These are phyloP conservation scores for Chlamydomonas sp. DNA, from an alignment of 139 green algal genomes.

Conservation along the genomic window DNA sequence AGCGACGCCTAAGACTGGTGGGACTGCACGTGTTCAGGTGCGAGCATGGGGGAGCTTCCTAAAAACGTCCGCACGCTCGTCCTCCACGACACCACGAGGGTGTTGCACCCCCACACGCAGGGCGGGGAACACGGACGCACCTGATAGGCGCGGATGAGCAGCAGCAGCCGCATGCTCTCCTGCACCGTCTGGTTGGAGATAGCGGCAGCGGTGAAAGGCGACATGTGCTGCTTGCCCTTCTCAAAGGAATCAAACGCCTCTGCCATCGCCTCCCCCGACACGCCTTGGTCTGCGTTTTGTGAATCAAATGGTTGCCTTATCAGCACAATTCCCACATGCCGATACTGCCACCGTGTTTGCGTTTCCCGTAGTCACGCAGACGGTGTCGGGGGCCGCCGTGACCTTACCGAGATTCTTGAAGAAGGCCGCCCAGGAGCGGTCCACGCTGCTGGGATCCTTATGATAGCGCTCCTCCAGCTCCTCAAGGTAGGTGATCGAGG, in stretches of 20 bases:
- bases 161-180: conserved; percentile 91
- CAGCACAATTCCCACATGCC: not conserved
- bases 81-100: not conserved
- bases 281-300: conserved; percentile 73
- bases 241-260: conserved; percentile 90
- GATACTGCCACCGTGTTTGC: too few species aligned
- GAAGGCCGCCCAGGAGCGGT: conserved; percentile 89
- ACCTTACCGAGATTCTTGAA: conserved; percentile 83
- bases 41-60: not conserved
- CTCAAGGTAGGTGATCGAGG: conserved; percentile 88
- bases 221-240: conserved; percentile 63
- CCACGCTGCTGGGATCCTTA: conserved; percentile 82
- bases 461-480: conserved; percentile 89
- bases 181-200: conserved; percentile 95
- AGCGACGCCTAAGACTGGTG: not conserved
- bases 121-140: conserved; percentile 49
- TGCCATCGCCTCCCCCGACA: conserved; percentile 83
- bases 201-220: conserved; percentile 75
- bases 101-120: not conserved
- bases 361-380: not conserved
- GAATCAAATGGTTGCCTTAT: not conserved
- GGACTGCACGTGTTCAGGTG: not conserved
- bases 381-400: not conserved
- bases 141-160: conserved; percentile 95
- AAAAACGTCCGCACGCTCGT: not conserved